Evolutionary conservation across 2,329 filamentous ascomycete species (phyloP), one percentile per base, ranked within the genome.

Genomic region (Penicillium hordei): DNA sequence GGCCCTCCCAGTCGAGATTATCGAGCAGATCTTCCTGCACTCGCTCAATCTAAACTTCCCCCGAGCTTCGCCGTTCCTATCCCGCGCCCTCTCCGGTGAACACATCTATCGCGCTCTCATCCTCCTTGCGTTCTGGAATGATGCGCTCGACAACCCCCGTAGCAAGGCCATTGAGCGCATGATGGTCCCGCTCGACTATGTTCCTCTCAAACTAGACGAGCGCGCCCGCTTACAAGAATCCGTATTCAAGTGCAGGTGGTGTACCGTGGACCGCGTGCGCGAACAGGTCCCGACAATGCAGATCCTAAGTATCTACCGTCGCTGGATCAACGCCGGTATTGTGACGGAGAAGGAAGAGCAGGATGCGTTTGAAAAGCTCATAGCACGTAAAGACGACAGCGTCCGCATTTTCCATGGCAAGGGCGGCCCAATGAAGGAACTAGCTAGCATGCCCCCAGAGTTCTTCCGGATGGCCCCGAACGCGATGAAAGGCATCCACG

Each of bases 11-110:
- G 66, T 75, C 3, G 82, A 84, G 65, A 66, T 84, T 13, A 72
- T 83, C n/a, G 78, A 83, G 62, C 72, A 75, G 40, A 82, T 84
- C 45, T 83, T 83, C 59, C 69, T 81, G n/a, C 67, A 75, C 29
- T 76, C 77, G 6, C 64, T 78, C 25, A 81, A 82, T 60, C 61
- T 79, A 33, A 76, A 79, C 38, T 65, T 82, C 1, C 72, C 78
- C 2, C 70, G 70, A 17, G 72, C 74, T 5, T 83, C 81, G 0
- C 70, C 68, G 0, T 59, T 68, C 12, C 64, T 84, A 10, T 74
- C 72, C 10, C 64, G 66, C 0, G 72, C 70, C 2, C 60, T 81
- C 12, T 78, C 78, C 0, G 71, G 71, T 10, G 74, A 77, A 44
- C 67, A 71, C 3, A 70, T 80, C 5, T 80, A 79, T 49, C 65